Evolutionary conservation across 2,329 filamentous ascomycete species (phyloP).

Genomic region (Hypoxylon sp.): DNA sequence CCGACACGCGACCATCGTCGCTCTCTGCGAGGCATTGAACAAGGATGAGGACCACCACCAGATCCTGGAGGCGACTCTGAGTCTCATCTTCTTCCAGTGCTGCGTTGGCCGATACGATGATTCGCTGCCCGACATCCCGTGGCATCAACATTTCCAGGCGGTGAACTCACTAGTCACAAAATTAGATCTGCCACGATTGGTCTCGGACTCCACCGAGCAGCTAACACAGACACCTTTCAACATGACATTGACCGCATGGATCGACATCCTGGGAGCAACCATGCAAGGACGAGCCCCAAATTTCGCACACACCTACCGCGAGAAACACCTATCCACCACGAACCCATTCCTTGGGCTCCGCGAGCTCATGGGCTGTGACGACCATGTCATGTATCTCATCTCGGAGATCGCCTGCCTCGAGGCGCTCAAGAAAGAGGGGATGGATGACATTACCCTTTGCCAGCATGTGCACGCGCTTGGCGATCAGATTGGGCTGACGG

Average conservation of each 20-base stretch:
- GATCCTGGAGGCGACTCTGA: slow-evolving; percentile 90
- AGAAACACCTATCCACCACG: slow-evolving; percentile 80
- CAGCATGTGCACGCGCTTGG: slow-evolving; percentile 89
- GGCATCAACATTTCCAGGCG: slow-evolving; percentile 97
- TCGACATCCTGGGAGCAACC: slow-evolving; percentile 93
- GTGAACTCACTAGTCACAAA: slow-evolving; percentile 85
- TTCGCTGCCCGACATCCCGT: slow-evolving; percentile 87
- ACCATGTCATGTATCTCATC: slow-evolving; percentile 96
- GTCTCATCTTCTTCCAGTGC: slow-evolving; percentile 96
- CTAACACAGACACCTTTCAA: slow-evolving; percentile 81
- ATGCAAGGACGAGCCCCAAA: slow-evolving; percentile 87
- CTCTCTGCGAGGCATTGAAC: slow-evolving; percentile 83
- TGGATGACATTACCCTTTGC: slow-evolving; percentile 87
- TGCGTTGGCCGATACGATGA: slow-evolving; percentile 88
- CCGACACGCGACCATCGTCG: slow-evolving; percentile 85
- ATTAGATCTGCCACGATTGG: slow-evolving; percentile 77
- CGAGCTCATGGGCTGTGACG: slow-evolving; percentile 97
- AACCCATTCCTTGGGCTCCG: slow-evolving; percentile 76
- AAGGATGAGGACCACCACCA: slow-evolving; percentile 83
- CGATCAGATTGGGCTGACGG: slow-evolving; percentile 83
- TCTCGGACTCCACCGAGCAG: slow-evolving; percentile 68
- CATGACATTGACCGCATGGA: slow-evolving; percentile 94
- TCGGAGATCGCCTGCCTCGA: slow-evolving; percentile 97
- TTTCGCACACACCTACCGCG: slow-evolving; percentile 94
- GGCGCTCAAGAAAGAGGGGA: slow-evolving; percentile 81